phyloP scores from a whole-genome alignment of 345 rosid genomes.

The Draba incana region DNA sequence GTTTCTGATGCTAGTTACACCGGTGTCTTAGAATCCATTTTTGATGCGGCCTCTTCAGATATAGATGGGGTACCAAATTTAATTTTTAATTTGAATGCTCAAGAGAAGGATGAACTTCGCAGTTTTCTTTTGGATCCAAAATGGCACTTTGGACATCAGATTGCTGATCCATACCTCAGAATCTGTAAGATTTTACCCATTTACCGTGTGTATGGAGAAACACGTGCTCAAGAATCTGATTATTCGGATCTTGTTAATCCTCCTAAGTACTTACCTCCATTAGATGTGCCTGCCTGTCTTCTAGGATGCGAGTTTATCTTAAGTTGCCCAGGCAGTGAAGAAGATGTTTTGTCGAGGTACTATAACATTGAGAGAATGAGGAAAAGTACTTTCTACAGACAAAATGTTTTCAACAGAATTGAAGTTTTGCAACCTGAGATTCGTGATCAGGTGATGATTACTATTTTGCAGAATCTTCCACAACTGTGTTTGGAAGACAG shows the following conservation, averaged over 20 bases:
- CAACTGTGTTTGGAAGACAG: conserved; percentile 82
- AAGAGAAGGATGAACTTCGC: conserved; percentile 83
- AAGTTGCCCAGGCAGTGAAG: conserved; percentile 60
- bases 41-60: conserved; percentile 56
- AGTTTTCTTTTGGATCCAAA: conserved; percentile 74
- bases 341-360: conserved; percentile 65
- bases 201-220: conserved; percentile 61
- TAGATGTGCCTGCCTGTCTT: conserved; percentile 63
- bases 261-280: conserved; percentile 75
- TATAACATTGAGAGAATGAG: conserved; percentile 81
- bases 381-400: conserved; percentile 73
- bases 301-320: conserved; percentile 70
- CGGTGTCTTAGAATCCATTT: conserved; percentile 76
- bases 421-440: conserved; percentile 70
- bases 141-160: conserved; percentile 68
- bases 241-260: conserved; percentile 80
- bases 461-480: conserved; percentile 77
- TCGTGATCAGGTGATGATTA: conserved; percentile 75
- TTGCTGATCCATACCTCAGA: conserved; percentile 54
- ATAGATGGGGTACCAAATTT: conserved; percentile 44
- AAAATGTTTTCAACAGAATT: conserved; percentile 63
- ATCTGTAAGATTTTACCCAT: conserved; percentile 76
- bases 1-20: conserved; percentile 60
- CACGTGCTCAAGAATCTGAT: conserved; percentile 48
- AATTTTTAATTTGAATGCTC: conserved; percentile 51